Base-by-base conservation (phyloP, 441 rosid genomes). In the Breynia disticha region DNA sequence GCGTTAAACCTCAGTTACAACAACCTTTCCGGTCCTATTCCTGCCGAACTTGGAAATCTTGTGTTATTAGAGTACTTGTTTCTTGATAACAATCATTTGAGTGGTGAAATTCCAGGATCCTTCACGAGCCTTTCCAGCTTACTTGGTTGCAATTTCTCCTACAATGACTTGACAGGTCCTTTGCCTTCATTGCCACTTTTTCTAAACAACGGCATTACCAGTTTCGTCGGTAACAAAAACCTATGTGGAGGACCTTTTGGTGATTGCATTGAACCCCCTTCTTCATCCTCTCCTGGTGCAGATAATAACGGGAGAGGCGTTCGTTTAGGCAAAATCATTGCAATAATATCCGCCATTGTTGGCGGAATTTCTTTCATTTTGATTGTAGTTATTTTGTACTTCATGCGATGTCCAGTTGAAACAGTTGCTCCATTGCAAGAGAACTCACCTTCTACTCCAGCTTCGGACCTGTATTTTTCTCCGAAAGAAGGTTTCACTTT, bases 1-100 rank as follows among this genome's bases (percentile, higher is more conserved):
- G 90, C 86, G 52, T 52, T 93, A 76, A 93, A 93, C 70, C 83
- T 93, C 60, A 89, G 97, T 66, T 78, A 79, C 57, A 93, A 93
- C 74, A 79, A 75, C 66, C 80, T 93, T 20, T 69, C 76, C 0
- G 97, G 97, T 11, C 61, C 54, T 13, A 81, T 93, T 58, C 97
- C 98, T 14, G 37, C 77, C 1, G 72, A 81, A 75, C 88, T 93
- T 17, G 86, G 95, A 56, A 79, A 86, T 62, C 80, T 88, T 48
- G 72, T 48, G 54, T 62, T 79, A 57, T 74, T 93, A 48, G 95
- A 79, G 57, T 67, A 48, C 54, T 78, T 93, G 37, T 60, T 86
- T 59, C 93, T 93, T 53, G 78, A 86, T 71, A 80, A 86, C 85
- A 93, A 93, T 65, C 71, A 81, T 63, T 63, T 88, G 63, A 73